Evolutionary conservation across 2,329 filamentous ascomycete genomes (phyloP), one percentile per base, ranked within the genome.

Genomic region (Clonostachys rosea): DNA sequence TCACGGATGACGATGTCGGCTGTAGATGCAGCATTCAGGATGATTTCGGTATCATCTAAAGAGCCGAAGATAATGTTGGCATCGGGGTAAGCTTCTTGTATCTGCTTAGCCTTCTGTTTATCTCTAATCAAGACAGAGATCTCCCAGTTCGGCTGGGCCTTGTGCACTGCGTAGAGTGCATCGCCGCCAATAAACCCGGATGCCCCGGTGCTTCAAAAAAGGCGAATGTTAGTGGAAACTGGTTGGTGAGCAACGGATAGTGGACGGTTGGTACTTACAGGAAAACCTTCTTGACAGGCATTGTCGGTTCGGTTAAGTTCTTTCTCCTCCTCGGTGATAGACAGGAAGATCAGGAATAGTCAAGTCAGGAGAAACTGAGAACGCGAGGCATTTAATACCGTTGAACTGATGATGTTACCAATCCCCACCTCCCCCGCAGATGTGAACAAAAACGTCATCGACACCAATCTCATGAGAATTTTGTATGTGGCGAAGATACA

Each of bases 1-100:
- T 42, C 16, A 68, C 65, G 63, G 39, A 69, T 47, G 2, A 69
- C 59, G 3, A 69, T 59, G 44, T 68, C 66, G 1, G 64, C 64
- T 18, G 58, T 55, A 2, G 60, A 50, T 6, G 56, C 60, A 11
- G 65, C 61, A 12, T 55, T 47, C 30, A 58, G 49, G 13, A 69
- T 50, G 13, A 63, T 46, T 1, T 57, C 50, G 2, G 54, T 55
- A 16, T 67, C 58, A 40, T 68, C 65, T 6, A 69, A 52, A 0
- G 56, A 53, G 9, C 67, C 67, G 1, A 64, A 40, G 1, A 67
- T 60, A 7, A 58, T 39, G 43, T 55, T 57, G 16, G 56, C 52
- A 1, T 52, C 52, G 2, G 61, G 58, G 24, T 56, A 63, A 2
- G 24, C 11, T 16, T 34, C 17, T 30, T 39, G 14, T 9, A 45